Evolutionary conservation across 805 yeast species (phyloP), one percentile per base, ranked within the genome.

Genomic region (Candida tallmaniae): DNA sequence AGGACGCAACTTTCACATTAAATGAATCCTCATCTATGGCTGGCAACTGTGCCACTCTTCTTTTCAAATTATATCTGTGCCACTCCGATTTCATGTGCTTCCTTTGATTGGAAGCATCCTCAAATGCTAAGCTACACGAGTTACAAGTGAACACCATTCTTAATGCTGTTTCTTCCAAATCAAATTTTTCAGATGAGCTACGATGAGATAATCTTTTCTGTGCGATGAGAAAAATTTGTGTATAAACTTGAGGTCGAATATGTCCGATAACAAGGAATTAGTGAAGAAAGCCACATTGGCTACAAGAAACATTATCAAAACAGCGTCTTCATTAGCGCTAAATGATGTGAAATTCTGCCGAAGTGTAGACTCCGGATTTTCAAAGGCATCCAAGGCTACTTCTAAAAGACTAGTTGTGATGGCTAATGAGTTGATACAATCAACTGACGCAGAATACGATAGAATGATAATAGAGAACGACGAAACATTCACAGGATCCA

Each of bases 11-110:
- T 37, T 58, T 58, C 7, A 47, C 24, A 28, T 53, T 49, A 35
- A 67, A 67, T n/a, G 58, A 48, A n/a, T 58, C 68, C 31, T 70
- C 70, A 34, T 61, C 57, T 18, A 69, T 63, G 12, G 68, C 52
- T 2, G 74, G 73, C 44, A 69, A 53, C 40, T 61, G 63, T 1
- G 96, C 95, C 21, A 93, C 96, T 50, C 96, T 75, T 62, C 98
- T 78, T 55, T 93, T 93, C 52, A 93, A 71, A 52, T 93, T 93
- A 60, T 93, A 93, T 43, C 98, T 74, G 55, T 93, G 98, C 98
- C 98, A 93, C 37, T 93, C 98, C 2, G 96, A 80, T 55, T 85
- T 87, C 98, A 93, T 93, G 56, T 93, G 98, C 44, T 73, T 73
- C 42, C 97, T 72, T 62, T 93, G 98, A 39, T 80, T 68, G 42